phyloP scores from a whole-genome alignment of 305 asterid species.

The Caryopteris hybrid region DNA sequence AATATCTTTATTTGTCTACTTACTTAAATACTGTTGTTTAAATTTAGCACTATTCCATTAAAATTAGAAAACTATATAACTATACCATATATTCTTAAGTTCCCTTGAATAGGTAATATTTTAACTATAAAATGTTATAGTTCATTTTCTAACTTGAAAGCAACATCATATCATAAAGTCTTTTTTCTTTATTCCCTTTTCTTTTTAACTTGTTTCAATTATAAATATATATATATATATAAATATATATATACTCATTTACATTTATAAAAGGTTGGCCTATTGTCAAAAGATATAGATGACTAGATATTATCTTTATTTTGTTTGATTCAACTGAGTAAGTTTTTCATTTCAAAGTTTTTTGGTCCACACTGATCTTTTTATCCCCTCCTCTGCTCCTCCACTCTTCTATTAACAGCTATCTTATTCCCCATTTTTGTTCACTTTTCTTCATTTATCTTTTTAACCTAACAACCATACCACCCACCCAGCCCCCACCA shows the following conservation, averaged over 20 bases:
- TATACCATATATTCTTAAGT: not conserved
- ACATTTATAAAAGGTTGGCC: not conserved
- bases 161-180: not conserved
- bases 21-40: too few species aligned
- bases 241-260: too few species aligned
- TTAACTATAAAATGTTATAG: not conserved
- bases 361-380: not conserved
- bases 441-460: not conserved
- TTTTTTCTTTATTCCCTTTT: not conserved
- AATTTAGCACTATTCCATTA: not conserved
- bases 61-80: not conserved
- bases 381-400: too few species aligned
- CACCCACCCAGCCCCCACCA: not conserved
- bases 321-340: too few species aligned
- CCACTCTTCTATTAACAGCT: too few species aligned
- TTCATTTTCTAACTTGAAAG: not conserved
- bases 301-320: not conserved
- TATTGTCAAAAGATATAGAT: not conserved
- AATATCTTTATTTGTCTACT: not conserved
- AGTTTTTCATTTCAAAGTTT: not conserved
- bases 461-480: not conserved
- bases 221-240: not conserved
- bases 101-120: not conserved
- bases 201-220: not conserved
- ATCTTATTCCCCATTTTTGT: too few species aligned